Evolutionary conservation across 192 early-diverging fungal species (phyloP), one percentile per base, ranked within the genome.

Genomic region (Podochytrium sp.): DNA sequence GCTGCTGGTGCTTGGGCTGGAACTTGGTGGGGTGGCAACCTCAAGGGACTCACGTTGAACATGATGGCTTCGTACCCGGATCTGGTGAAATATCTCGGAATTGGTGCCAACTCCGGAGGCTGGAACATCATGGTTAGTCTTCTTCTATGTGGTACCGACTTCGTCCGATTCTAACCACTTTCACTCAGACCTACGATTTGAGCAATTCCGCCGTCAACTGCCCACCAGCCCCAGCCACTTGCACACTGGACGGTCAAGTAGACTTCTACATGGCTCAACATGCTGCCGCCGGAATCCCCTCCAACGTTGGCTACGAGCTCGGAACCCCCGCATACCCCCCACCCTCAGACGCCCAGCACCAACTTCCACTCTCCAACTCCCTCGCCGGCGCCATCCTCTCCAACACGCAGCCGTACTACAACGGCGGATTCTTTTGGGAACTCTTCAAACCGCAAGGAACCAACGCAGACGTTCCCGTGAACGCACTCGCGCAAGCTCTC

Each of bases 341-440:
- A 7, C 16, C 55, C 2, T 59, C 39, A n/a, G 57, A 72, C 57
- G 51, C 47, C 6, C 25, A 18, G 14, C 66, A 69, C 52, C 30
- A 25, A 20, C 32, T 69, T 49, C 51, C 66, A 2, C 52, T 69
- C 50, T 56, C 66, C 47, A 56, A 56, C 52, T 6, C 12, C 16
- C 38, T 61, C 20, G 59, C 59, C 0, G 59, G 59, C 5, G 23
- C 30, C 18, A 61, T 61, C 16, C 37, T 40, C 30, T 34, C 59
- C 38, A 55, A 52, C 66, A 69, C 66, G 25, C 66, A 69, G 34
- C 66, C 66, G n/a, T 56, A 69, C 51, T 69, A 69, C 66, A 69
- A 34, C 6, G 41, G 41, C 18, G 63, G 40, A 34, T 32, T 65
- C 29, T 42, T 65, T 14, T 65, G 63, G 63, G 63, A 65, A 34